Evolutionary conservation across 306 rosid genomes (phyloP).

Genomic region (Acacia melanoxylon): DNA sequence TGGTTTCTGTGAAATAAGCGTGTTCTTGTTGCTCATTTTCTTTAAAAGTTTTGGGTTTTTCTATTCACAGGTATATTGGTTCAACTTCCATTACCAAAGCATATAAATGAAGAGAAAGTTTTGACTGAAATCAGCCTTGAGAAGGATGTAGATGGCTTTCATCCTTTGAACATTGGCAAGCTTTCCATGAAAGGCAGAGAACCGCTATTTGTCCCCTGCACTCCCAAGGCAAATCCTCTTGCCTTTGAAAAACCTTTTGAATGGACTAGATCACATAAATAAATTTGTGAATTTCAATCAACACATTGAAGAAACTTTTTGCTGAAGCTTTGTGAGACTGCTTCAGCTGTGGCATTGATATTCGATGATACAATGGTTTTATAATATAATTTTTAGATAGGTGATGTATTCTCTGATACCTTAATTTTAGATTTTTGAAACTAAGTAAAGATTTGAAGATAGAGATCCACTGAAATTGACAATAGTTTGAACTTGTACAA

Average conservation of each 20-base stretch:
- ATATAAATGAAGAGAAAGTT: slow-evolving; percentile 83
- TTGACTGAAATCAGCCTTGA: slow-evolving; percentile 76
- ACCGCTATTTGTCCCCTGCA: slow-evolving; percentile 86
- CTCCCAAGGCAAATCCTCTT: slow-evolving; percentile 71
- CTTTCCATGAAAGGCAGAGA: slow-evolving; percentile 97
- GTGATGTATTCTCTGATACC: slow-evolving; percentile 3
- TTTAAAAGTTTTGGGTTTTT: slow-evolving; percentile 29
- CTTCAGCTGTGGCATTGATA: slow-evolving; percentile 13
- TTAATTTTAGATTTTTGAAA: not conserved
- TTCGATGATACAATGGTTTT: slow-evolving; percentile 12
- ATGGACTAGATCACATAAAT: not conserved
- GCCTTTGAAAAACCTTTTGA: not conserved
- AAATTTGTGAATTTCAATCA: not conserved
- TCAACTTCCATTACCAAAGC: slow-evolving; percentile 93
- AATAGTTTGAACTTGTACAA: not conserved
- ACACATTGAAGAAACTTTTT: not conserved
- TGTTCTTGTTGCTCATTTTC: not conserved
- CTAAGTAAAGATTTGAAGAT: slow-evolving; percentile 1
- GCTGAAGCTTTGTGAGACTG: not conserved
- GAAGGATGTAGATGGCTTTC: slow-evolving; percentile 97
- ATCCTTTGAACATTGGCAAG: slow-evolving; percentile 92
- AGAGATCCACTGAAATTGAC: not conserved
- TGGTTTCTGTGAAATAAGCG: not conserved
- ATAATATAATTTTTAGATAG: slow-evolving; percentile 11
- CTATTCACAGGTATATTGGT: slow-evolving; percentile 74